Evolutionary conservation across 768 basidiomycete genomes (phyloP), one percentile per base, ranked within the genome.

Genomic region (Amanita pseudoporphyria): DNA sequence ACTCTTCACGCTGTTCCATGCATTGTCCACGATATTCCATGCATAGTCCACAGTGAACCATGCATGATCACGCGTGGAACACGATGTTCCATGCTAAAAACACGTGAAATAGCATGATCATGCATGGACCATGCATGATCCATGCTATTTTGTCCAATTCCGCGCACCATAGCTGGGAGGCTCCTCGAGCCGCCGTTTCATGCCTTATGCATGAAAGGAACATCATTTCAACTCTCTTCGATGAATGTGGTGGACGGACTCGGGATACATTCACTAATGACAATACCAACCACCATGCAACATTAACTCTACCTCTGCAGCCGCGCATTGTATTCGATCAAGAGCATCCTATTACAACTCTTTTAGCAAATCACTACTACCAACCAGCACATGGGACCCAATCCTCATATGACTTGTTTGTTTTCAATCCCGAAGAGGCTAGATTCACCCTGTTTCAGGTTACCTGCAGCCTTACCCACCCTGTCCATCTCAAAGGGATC

Each of bases 141-240:
- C n/a, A n/a, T n/a, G n/a, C n/a, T n/a, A n/a, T n/a, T n/a, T n/a
- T n/a, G n/a, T n/a, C n/a, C n/a, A n/a, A n/a, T n/a, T n/a, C n/a
- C n/a, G n/a, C n/a, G n/a, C n/a, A n/a, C 44, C 19, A 37, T 19
- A 31, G 43, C 51, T 37, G 51, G 51, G 19, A 37, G 9, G 44
- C 35, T 52, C 44, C 35, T 52, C 44, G 51, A 52, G 44, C 51
- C 44, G 30, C 44, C 45, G 28, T 46, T 52, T 52, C 51, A 52
- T 46, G 44, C 42, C 31, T 38, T 52, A 37, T 52, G 50, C 36
- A 35, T 45, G 31, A 52, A 45, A 45, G 50, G 43, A 24, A 45
- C 50, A 21, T 45, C 51, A n/a, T 52, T 52, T 37, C 43, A 18
- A 35, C 31, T 52, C 43, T 52, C 19, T 37, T 30, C 42, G 24